Conservation (phyloP, 1,284 basidiomycete genomes). For the Ustilago bromivora region DNA sequence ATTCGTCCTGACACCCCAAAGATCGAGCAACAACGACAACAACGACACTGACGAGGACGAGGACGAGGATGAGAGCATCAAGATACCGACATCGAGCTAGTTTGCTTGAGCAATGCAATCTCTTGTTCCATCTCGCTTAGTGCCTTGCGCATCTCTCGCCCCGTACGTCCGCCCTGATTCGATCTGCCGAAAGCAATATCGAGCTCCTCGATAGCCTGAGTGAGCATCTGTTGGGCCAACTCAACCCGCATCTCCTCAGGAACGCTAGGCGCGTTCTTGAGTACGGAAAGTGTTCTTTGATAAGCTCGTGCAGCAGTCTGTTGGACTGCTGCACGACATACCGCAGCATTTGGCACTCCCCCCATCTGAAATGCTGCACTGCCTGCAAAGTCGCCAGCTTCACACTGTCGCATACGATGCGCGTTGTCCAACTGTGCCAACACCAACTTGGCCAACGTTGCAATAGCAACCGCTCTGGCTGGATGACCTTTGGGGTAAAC, state of each 20-base stretch:
- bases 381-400: not conserved
- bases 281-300: conserved; percentile 28
- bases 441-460: conserved; percentile 84
- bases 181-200: conserved; percentile 50
- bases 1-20: not conserved
- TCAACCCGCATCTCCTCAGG: conserved; percentile 34
- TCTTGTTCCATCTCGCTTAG: conserved; percentile 40
- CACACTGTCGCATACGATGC: conserved; percentile 15
- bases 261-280: conserved; percentile 28
- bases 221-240: conserved; percentile 44
- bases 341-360: conserved; percentile 3
- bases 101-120: conserved; percentile 31
- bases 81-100: conserved; percentile 30
- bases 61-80: conserved; percentile 5
- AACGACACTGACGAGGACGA: no score
- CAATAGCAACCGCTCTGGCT: conserved; percentile 79
- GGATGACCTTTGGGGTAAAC: conserved; percentile 81
- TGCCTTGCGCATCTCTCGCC: conserved; percentile 27
- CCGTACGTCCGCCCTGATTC: conserved; percentile 38
- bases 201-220: conserved; percentile 54
- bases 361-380: not conserved
- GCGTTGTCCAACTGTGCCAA: conserved; percentile 76
- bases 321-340: conserved; percentile 26
- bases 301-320: conserved; percentile 15
- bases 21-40: not conserved